A percentile compares a stretch with the other conserved stretches of the same genome.
These are phyloP conservation scores for Vanilla planifolia DNA, from an alignment of 106 monocot species.

Conservation along the genomic window DNA sequence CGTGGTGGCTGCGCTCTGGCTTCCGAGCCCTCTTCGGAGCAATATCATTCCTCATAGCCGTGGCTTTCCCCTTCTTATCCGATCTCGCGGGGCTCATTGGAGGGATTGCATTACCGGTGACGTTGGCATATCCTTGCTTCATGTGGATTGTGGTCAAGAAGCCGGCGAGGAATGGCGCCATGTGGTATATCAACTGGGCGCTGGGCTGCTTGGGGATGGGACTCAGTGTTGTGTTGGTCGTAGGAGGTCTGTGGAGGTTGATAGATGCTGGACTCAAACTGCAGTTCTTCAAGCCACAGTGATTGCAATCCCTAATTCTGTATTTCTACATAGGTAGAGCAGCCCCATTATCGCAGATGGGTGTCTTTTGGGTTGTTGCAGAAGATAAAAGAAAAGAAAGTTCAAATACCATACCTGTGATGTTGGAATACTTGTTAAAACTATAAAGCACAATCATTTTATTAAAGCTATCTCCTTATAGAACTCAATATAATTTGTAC, in stretches of 20 bases:
- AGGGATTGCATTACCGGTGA: conserved; percentile 69
- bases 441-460: no score
- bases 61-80: conserved; percentile 78
- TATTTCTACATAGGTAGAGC: no score
- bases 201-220: conserved; percentile 60
- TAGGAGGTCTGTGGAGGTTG: conserved; percentile 55
- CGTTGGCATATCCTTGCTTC: conserved; percentile 78
- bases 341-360: no score
- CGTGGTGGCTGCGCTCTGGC: conserved; percentile 43
- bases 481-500: no score
- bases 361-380: no score
- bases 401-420: no score
- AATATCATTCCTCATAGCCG: conserved; percentile 41
- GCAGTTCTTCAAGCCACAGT: conserved; percentile 80
- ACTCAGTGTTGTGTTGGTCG: conserved; percentile 47
- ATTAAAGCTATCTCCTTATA: no score
- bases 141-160: conserved; percentile 81
- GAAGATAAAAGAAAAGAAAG: no score
- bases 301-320: no score
- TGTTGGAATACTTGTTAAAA: no score
- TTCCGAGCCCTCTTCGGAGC: conserved; percentile 49
- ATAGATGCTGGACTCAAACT: conserved; percentile 47
- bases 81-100: conserved; percentile 65
- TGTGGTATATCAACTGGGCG: conserved; percentile 73
- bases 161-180: conserved; percentile 32